Base-by-base conservation (phyloP, 1,284 basidiomycete species). In the Microbotryum lychnidis-dioicae region DNA sequence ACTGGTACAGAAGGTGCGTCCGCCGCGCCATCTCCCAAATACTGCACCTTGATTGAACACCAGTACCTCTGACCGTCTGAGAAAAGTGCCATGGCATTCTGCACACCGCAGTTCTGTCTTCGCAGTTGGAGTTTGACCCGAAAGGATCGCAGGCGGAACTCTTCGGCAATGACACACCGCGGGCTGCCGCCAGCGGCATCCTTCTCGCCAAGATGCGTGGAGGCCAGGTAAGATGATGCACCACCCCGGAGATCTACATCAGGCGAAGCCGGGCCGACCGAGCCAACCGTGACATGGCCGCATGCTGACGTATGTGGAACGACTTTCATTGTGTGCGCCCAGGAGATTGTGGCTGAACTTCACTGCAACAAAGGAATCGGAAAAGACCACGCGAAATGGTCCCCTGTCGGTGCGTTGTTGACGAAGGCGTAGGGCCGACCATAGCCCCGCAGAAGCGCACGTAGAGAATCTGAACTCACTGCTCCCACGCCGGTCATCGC, bases 351-450 rank as follows among this genome's bases (percentile, higher is more conserved):
- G 44, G 82, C 93, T 76, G 90, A 97, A 73, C 73, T 96, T 63
- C 93, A 98, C 74, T 93, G 91, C 53, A 80, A 93, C 63, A 97
- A 97, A 74, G 90, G 92, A 7, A 83, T 91, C n/a, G 93, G 91
- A 23, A 91, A 89, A 71, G 91, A 94, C 70, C 96, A 99, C 73
- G 92, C 96, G 49, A 99, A 99, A 74, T 98, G 89, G 76, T 91
- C 85, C 60, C 91, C 96, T n/a, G 96, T 98, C 56, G 90, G 89
- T 89, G 68, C 66, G 88, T 79, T 6, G n/a, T 6, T 27, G 29
- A 33, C 18, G 69, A 21, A 8, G 45, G 23, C 37, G 27, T 7
- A 18, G 37, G 14, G 37, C 3, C 37, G 37, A 42, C 16, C 5
- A 44, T n/a, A 21, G 44, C 23, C 25, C 5, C 23, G 6, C 16